Base-by-base conservation (phyloP, 129 eudicot species). In the Lactuca sativa region DNA sequence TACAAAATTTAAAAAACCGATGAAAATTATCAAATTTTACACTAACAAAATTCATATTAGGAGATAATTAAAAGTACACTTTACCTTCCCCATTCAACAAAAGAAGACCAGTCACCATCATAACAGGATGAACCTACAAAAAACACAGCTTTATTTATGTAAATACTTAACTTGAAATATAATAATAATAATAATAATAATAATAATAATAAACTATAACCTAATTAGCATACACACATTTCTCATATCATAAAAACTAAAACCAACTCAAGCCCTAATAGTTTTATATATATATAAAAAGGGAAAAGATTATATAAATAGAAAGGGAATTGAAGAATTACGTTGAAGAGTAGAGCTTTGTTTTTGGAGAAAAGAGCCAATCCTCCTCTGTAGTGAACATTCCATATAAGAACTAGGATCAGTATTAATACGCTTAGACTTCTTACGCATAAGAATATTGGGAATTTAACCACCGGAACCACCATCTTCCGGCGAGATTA, bases 21-120 rank as follows among this genome's bases (percentile, higher is more conserved):
- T 0, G 2, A 25, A 25, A 25, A 25, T 25, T 25, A 25, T 25
- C 30, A 25, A 25, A 25, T 25, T 25, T 25, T 25, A 25, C 30
- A 25, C 30, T 1, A 0, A 25, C 30, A 25, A 25, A 25, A 25
- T 25, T 25, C 30, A 25, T 25, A 25, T 58, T 17, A 16, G 11
- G 60, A 13, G 32, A 54, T 32, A 43, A 1, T 25, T 25, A 0
- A 25, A 25, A 25, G 30, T 25, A 25, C 30, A 25, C 30, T 47
- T 74, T 89, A 92, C 98, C 98, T 92, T 92, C 98, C 12, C 98
- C 98, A 67, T 85, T 89, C 32, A 92, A 79, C 56, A 92, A 77
- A 58, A 92, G 83, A 65, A 92, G 85, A 54, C 90, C 85, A 31
- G 85, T 73, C 58, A 89, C 92, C 96, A 89, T 86, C 59, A 89